Base-by-base conservation (phyloP, 768 basidiomycete genomes). In the Psilocybe cyanescens region DNA sequence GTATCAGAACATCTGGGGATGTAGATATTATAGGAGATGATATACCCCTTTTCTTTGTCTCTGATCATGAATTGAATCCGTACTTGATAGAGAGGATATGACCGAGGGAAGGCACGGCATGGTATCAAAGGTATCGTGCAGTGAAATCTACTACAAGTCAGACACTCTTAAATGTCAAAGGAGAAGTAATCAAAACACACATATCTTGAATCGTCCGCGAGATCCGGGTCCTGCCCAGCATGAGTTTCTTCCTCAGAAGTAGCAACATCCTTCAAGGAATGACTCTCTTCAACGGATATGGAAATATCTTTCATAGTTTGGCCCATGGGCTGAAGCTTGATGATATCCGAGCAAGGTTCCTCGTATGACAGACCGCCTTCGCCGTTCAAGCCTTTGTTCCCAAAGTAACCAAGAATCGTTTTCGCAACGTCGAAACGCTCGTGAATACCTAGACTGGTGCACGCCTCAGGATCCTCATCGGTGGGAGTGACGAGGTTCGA, bases 401-500 rank as follows among this genome's bases (percentile, higher is more conserved):
- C 59, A 50, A 68, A 66, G 51, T 66, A 66, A 37, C 67, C 59
- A 7, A 68, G 60, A 45, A 64, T 57, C 3, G 66, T 60, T 30
- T 68, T 58, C 28, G 65, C 63, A 45, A 39, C 52, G 29, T 55
- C 66, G 30, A 68, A 52, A 33, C 64, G 64, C 28, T 69, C 55
- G n/a, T 67, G 60, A 45, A 71, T 73, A 9, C 69, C 69, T 55
- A 31, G 55, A 17, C 28, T 30, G 3, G 39, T 17, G 14, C 58
- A 47, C n/a, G 49, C 58, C 31, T 73, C 37, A 8, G 14, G 14
- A 39, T 39, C 65, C 59, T 78, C 78, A 56, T 81, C 79, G 4
- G 71, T 71, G 12, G 81, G 81, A 31, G 81, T 82, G 19, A 75
- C 75, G 2, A 82, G 69, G 37, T 68, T 71, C 7, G 80, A 81